A percentile compares a stretch with the other conserved stretches of the same genome.
These are phyloP conservation scores for Diaporthe amygdali DNA, from an alignment of 2,329 filamentous ascomycete genomes.

Conservation along the genomic window DNA sequence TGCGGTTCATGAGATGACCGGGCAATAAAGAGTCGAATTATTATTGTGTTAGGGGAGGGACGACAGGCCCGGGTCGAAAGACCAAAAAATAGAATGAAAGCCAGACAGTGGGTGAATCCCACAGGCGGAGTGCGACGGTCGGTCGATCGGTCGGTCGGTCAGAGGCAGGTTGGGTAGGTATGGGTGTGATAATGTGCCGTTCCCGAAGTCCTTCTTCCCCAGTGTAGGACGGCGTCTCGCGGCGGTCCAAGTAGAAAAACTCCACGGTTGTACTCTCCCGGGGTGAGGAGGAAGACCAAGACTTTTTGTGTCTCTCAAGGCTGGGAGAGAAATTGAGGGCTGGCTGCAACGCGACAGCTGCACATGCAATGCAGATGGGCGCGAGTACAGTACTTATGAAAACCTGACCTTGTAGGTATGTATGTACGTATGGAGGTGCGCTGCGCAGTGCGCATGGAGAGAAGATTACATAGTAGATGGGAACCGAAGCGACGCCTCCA, in stretches of 20 bases:
- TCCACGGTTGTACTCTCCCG: background rate
- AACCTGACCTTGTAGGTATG: background rate
- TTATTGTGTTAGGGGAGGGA: background rate
- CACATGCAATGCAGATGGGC: conserved; percentile 7
- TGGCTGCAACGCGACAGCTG: conserved; percentile 2
- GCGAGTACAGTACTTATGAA: background rate
- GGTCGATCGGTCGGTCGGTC: background rate
- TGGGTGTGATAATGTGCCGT: background rate
- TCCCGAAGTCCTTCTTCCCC: background rate
- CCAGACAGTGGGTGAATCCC: background rate
- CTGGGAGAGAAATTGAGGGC: background rate
- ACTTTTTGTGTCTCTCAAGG: background rate
- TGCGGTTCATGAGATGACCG: conserved; percentile 13
- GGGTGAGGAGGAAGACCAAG: background rate
- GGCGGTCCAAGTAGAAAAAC: conserved; percentile 1
- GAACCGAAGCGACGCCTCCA: conserved; percentile 2
- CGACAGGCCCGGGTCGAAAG: background rate
- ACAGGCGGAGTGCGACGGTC: background rate
- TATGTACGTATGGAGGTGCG: background rate
- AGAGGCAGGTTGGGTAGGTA: background rate
- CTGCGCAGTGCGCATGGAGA: background rate
- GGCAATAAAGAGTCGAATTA: background rate
- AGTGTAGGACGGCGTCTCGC: background rate
- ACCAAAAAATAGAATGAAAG: background rate
- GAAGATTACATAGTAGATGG: too few relatives aligned